Percentiles rank a stretch among this genome's conserved stretches.
Conservation (phyloP, 1,284 basidiomycete species). For the Mycena sp. region DNA sequence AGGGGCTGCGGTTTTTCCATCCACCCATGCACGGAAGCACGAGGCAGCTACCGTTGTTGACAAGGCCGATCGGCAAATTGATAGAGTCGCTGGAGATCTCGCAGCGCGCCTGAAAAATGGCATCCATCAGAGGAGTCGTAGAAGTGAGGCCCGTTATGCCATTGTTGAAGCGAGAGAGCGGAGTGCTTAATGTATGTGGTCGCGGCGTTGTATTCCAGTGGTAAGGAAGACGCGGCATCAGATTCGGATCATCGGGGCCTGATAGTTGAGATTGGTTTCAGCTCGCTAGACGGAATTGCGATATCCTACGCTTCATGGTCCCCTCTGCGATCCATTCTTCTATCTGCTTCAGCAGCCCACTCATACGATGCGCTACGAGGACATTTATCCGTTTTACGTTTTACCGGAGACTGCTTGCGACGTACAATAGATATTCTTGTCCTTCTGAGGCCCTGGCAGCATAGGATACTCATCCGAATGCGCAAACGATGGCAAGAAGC, state of each 20-base stretch:
- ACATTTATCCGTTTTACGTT: background rate
- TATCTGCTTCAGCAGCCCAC: too few relatives aligned
- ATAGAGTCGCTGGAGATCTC: conserved; percentile 40
- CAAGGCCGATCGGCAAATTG: conserved; percentile 33
- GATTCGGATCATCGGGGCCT: too few relatives aligned
- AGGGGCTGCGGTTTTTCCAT: conserved; percentile 8
- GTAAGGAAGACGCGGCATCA: background rate
- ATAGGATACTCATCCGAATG: conserved; percentile 38
- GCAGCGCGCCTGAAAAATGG: conserved; percentile 48
- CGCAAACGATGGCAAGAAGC: conserved; percentile 41
- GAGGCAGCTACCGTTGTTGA: conserved; percentile 21
- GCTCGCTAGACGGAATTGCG: too few relatives aligned
- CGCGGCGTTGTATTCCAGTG: conserved; percentile 35
- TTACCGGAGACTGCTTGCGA: background rate
- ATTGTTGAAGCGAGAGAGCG: conserved; percentile 45
- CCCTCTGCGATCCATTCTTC: too few relatives aligned
- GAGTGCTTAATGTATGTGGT: conserved; percentile 42
- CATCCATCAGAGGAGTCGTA: conserved; percentile 37
- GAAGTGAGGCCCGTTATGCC: conserved; percentile 27
- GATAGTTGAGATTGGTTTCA: too few relatives aligned
- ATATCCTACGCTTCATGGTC: too few relatives aligned
- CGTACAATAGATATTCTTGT: background rate
- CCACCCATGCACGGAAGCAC: conserved; percentile 7
- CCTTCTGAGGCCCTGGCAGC: conserved; percentile 29
- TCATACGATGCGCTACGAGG: background rate